phyloP scores from a whole-genome alignment of 106 monocot species.

The Ottelia alismoides region DNA sequence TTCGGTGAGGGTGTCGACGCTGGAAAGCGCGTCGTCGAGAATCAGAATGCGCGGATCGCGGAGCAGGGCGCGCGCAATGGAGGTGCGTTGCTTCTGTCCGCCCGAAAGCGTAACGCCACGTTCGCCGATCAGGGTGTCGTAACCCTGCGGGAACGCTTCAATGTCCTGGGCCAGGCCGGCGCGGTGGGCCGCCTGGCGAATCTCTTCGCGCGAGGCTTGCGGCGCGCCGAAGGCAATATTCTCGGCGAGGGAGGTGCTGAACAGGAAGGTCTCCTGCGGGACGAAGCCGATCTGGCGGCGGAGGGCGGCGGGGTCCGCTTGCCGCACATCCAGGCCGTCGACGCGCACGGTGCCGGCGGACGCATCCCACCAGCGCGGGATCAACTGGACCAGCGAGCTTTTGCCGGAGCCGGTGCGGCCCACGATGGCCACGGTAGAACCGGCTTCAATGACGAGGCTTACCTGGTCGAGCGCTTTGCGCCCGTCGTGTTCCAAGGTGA shows the following conservation, averaged over 20 bases:
- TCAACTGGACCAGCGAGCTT: not conserved
- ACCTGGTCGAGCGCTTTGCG: not conserved
- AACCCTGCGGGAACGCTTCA: slow-evolving; percentile 4
- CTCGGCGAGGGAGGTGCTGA: not conserved
- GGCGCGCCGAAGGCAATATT: slow-evolving; percentile 6
- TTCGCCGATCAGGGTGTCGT: slow-evolving; percentile 6
- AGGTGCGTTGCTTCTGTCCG: slow-evolving; percentile 1
- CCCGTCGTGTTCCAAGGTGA: slow-evolving; percentile 5
- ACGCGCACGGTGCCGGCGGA: slow-evolving; percentile 1
- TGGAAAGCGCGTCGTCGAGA: slow-evolving; percentile 2
- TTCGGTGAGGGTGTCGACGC: slow-evolving; percentile 1
- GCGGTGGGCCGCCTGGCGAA: not conserved
- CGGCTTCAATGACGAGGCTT: no score
- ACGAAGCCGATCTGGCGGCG: slow-evolving; percentile 2
- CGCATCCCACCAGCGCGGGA: slow-evolving; percentile 1
- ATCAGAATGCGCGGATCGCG: slow-evolving; percentile 5
- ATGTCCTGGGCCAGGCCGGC: slow-evolving; percentile 4
- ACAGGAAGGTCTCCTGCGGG: slow-evolving; percentile 2
- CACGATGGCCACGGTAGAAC: no score
- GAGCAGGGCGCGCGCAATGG: slow-evolving; percentile 8
- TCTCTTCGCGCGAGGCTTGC: not conserved
- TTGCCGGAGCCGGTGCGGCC: no score
- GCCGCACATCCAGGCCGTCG: not conserved
- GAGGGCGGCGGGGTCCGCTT: not conserved
- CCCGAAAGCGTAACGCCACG: no score